Evolutionary conservation across 2,329 filamentous ascomycete species (phyloP).

Genomic region (Fusarium xylarioides): DNA sequence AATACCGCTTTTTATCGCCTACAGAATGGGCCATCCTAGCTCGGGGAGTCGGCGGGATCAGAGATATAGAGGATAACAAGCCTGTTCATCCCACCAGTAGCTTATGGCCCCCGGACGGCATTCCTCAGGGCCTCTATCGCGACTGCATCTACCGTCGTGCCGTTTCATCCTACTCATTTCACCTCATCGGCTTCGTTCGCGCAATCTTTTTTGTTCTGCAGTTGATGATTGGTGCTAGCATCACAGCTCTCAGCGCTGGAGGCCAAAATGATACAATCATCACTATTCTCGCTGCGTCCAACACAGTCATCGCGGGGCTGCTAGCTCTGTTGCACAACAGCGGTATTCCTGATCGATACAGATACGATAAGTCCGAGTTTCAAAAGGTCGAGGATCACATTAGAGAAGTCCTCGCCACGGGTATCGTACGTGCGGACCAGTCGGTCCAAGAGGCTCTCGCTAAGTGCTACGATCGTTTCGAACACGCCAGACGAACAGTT

Average conservation of each 20-base stretch:
- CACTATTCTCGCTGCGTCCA: slow-evolving; percentile 59
- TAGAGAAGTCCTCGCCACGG: slow-evolving; percentile 59
- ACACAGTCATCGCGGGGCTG: slow-evolving; percentile 60
- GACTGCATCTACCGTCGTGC: slow-evolving; percentile 57
- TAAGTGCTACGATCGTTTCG: slow-evolving; percentile 57
- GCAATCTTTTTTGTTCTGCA: slow-evolving; percentile 60
- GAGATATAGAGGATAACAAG: slow-evolving; percentile 54
- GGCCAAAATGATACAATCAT: slow-evolving; percentile 51
- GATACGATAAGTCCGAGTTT: slow-evolving; percentile 60
- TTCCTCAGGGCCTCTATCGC: slow-evolving; percentile 59
- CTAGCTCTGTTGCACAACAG: slow-evolving; percentile 64
- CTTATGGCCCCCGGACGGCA: slow-evolving; percentile 58
- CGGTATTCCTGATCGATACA: slow-evolving; percentile 61
- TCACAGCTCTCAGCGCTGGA: slow-evolving; percentile 61
- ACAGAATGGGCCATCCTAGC: slow-evolving; percentile 59
- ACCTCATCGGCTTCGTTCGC: slow-evolving; percentile 52
- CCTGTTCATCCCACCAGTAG: slow-evolving; percentile 54
- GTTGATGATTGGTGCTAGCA: slow-evolving; percentile 57
- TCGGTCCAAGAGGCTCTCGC: slow-evolving; percentile 58
- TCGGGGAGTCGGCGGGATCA: slow-evolving; percentile 57
- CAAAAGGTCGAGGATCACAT: slow-evolving; percentile 60
- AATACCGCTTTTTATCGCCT: slow-evolving; percentile 53
- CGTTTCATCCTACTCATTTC: slow-evolving; percentile 56
- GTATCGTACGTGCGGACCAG: slow-evolving; percentile 54
- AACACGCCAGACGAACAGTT: slow-evolving; percentile 58